These are phyloP conservation scores for Phytophthora megakarya DNA, from an alignment of 352 stramenopile species.

Conservation along the genomic window DNA sequence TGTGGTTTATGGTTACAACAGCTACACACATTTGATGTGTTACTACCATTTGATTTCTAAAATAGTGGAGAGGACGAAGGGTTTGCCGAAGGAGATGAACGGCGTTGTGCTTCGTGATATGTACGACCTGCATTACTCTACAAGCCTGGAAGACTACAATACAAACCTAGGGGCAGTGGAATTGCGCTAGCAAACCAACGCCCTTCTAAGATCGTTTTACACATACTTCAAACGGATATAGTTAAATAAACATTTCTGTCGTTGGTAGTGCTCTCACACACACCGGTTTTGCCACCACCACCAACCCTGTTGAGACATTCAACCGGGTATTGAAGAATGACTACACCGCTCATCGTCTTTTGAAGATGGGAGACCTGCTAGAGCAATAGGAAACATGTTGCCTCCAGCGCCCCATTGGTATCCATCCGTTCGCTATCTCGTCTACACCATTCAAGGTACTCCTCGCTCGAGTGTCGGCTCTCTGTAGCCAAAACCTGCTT, in stretches of 20 bases:
- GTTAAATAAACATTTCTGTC: neutral
- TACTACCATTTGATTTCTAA: neutral
- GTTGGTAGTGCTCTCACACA: neutral
- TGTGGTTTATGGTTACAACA: neutral
- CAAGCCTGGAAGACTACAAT: too few relatives aligned
- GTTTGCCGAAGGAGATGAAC: neutral
- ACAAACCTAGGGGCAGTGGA: neutral
- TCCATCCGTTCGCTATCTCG: neutral
- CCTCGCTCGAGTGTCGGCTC: neutral
- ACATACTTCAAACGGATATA: neutral
- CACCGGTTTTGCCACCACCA: constrained; percentile 5
- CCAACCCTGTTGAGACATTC: constrained; percentile 9
- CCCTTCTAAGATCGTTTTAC: neutral
- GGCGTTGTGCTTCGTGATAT: neutral
- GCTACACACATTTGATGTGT: too few relatives aligned
- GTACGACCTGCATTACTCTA: neutral
- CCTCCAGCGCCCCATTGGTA: neutral
- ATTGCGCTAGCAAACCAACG: too few relatives aligned
- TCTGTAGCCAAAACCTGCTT: neutral
- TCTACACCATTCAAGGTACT: neutral
- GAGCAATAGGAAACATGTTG: neutral
- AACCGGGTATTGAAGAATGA: constrained; percentile 1
- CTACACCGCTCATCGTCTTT: neutral
- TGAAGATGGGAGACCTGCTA: neutral
- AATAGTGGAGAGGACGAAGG: neutral